phyloP scores from a whole-genome alignment of 2,329 filamentous ascomycete species.

The Ceratocystis colombiana region DNA sequence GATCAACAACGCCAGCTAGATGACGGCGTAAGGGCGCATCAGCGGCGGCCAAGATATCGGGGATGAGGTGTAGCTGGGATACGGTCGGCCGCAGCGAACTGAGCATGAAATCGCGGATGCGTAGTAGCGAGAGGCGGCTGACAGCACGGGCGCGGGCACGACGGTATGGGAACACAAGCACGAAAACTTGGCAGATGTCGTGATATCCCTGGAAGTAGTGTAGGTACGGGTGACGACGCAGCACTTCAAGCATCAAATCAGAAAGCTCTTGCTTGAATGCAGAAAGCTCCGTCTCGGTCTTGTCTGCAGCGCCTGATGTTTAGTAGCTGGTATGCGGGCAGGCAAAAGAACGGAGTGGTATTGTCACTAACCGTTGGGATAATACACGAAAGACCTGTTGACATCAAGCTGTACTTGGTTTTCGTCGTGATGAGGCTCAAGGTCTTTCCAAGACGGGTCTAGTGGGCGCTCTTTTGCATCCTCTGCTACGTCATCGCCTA shows the following conservation, averaged over 20 bases:
- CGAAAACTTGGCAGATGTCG: constrained; percentile 91
- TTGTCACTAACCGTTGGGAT: constrained; percentile 59
- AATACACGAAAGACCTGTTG: constrained; percentile 93
- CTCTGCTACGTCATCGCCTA: constrained; percentile 36
- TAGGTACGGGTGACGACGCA: constrained; percentile 71
- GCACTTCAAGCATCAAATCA: constrained; percentile 65
- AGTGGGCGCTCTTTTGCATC: constrained; percentile 22
- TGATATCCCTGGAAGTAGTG: constrained; percentile 98
- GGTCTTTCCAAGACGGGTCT: constrained; percentile 42
- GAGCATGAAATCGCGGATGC: constrained; percentile 96
- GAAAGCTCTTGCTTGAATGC: constrained; percentile 66
- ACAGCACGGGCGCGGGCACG: constrained; percentile 52
- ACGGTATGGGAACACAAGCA: constrained; percentile 65
- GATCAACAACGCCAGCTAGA: constrained; percentile 65
- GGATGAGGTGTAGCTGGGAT: constrained; percentile 76
- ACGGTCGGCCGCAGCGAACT: constrained; percentile 72
- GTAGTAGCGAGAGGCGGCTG: constrained; percentile 72
- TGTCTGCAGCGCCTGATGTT: constrained; percentile 13
- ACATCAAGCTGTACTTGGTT: constrained; percentile 88
- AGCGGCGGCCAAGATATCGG: constrained; percentile 62
- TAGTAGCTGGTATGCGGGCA: constrained; percentile 3
- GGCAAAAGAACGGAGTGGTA: constrained; percentile 15
- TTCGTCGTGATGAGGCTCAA: constrained; percentile 75
- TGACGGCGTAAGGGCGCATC: constrained; percentile 65
- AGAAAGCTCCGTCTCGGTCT: constrained; percentile 53